phyloP scores from a whole-genome alignment of 495 filamentous ascomycete species.

The Penicillium subrubescens region DNA sequence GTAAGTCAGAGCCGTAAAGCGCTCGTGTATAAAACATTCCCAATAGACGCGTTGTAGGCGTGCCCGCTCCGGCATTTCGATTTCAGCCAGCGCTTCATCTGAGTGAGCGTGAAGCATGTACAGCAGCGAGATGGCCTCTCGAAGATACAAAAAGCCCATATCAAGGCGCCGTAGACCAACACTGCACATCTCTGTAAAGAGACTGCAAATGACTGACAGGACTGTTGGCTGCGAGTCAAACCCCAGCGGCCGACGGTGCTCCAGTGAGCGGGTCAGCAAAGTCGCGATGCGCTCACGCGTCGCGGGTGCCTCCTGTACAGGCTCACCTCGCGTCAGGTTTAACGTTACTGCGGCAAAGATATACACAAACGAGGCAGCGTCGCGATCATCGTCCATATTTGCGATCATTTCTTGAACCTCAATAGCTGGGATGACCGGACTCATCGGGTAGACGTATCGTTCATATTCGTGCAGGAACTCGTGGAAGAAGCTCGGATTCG shows the following conservation, averaged over 20 bases:
- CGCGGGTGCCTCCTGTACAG: constrained; percentile 11
- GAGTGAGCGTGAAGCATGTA: constrained; percentile 29
- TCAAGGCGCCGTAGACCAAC: constrained; percentile 13
- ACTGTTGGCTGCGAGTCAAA: constrained; percentile 25
- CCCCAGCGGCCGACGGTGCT: constrained; percentile 22
- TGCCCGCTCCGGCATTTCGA: constrained; percentile 24
- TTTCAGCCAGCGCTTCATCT: constrained; percentile 14
- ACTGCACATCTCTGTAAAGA: neutral
- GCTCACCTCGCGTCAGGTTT: constrained; percentile 23
- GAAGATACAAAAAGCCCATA: constrained; percentile 34
- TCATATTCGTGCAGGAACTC: constrained; percentile 25
- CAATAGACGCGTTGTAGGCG: constrained; percentile 34
- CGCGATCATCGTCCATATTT: constrained; percentile 16
- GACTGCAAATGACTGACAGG: neutral
- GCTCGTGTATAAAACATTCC: constrained; percentile 39
- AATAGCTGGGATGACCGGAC: constrained; percentile 26
- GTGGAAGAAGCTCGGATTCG: constrained; percentile 20
- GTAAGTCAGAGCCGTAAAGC: constrained; percentile 32
- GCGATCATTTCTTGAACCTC: constrained; percentile 26
- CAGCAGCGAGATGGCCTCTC: constrained; percentile 32
- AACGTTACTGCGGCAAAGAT: constrained; percentile 34
- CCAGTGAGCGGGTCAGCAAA: constrained; percentile 28
- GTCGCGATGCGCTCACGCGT: constrained; percentile 15
- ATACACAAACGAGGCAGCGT: constrained; percentile 8
- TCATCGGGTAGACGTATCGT: constrained; percentile 33